Base-by-base conservation (phyloP, 371 early-diverging fungal species). In the Circinella umbellata region DNA sequence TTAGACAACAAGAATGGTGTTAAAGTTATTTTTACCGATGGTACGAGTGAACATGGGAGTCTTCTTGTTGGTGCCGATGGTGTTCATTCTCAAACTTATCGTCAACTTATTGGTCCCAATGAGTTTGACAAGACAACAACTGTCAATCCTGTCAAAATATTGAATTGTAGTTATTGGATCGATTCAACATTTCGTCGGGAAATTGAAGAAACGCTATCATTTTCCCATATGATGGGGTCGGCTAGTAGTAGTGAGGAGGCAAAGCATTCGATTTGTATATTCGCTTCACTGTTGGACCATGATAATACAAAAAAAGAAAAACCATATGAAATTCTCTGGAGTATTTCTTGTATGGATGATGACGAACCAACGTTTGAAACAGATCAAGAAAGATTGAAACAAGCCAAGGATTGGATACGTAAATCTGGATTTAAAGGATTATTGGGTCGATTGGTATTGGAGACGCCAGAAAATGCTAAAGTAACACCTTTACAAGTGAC, bases 11-110 rank as follows among this genome's bases (percentile, higher is more conserved):
- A 78, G n/a, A 37, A 62, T 36, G 72, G 67, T n/a, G 69, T 81
- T 20, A 62, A 46, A 37, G 78, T 71, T 46, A 61, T 46, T 4
- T 80, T 83, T 60, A 68, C 69, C 9, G 83, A 80, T 49, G 77
- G 76, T 15, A 66, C 73, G 0, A 48, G 35, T 14, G 73, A 64
- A 1, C 39, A 54, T 42, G 78, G 78, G 6, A 62, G 69, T 36
- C 4, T 74, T 6, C 39, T 77, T 11, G 68, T 77, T 9, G 78
- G 73, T 42, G 78, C 69, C 0, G 78, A 77, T 66, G 78, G 78
- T n/a, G 34, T 69, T n/a, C 62, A 67, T 15, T 77, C 78, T 37
- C 38, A 3, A 0, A 72, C 73, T 3, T 74, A 73, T 54, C 48
- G 55, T 14, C 69, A 75, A 36, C 34, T 70, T 2, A 51, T 74